phyloP scores from a whole-genome alignment of 352 stramenopile genomes.

The Phytophthora sp. region DNA sequence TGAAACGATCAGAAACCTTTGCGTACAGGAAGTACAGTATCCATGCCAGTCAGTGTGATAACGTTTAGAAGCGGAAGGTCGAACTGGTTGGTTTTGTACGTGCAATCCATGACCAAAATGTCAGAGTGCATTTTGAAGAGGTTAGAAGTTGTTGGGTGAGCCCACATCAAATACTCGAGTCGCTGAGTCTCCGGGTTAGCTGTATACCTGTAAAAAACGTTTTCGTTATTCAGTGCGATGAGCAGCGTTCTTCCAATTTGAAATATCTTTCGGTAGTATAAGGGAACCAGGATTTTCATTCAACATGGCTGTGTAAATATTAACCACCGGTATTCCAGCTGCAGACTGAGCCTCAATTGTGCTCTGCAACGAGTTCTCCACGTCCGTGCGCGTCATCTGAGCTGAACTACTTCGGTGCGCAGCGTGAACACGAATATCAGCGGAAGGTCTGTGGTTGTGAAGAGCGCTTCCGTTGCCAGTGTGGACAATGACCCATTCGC shows the following conservation, averaged over 20 bases:
- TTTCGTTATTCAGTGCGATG: not conserved
- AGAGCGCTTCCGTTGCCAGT: not conserved
- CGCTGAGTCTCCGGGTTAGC: not conserved
- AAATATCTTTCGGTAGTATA: not conserved
- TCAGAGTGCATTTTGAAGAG: not conserved
- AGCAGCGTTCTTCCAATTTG: not conserved
- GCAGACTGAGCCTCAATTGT: not conserved
- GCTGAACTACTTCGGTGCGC: no score
- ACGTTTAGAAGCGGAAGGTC: conserved; percentile 9
- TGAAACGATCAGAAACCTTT: no score
- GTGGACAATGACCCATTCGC: not conserved
- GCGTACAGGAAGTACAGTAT: conserved; percentile 4
- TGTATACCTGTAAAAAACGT: not conserved
- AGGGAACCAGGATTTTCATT: not conserved
- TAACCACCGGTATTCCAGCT: not conserved
- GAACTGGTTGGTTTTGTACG: conserved; percentile 12
- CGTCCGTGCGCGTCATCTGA: no score
- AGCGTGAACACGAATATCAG: no score
- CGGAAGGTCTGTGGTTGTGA: not conserved
- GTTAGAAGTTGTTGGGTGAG: not conserved
- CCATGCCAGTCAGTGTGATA: conserved; percentile 1
- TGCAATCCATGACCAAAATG: conserved; percentile 11
- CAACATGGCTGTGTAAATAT: not conserved
- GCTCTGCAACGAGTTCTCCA: no score
- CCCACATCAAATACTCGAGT: not conserved